Base-by-base conservation (phyloP, 2,329 filamentous ascomycete genomes). In the Aspergillus sp. region DNA sequence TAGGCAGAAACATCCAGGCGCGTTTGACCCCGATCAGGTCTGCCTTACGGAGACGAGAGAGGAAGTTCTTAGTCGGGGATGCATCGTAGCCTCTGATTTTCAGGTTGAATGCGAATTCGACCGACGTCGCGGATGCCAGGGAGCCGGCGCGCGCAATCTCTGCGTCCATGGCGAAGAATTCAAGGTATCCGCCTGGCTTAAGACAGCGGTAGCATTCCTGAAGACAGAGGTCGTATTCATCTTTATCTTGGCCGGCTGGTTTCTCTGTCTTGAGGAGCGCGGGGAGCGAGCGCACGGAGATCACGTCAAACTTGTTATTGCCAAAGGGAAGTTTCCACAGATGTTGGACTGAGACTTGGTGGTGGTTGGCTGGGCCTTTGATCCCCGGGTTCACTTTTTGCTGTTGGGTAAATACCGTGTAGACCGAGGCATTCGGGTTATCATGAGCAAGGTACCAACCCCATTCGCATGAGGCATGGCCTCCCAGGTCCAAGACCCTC, bases 61-160 rank as follows among this genome's bases (percentile, higher is more conserved):
- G 74, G 73, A 91, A 97, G 48, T 78, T 77, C 68, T 88, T 89
- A 9, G 88, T 93, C 0, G 91, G 87, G 44, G 75, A 75, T 2
- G 91, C 83, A 63, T 97, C 93, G 64, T 96, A 97, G 29, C 91
- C 91, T 3, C 91, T 80, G 0, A 86, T 91, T 68, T 86, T 86
- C 50, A 98, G 83, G 44, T 86, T 84, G 73, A 93, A 94, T 36
- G 86, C 85, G 61, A 98, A 97, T 67, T 97, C 90, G 46, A 94
- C 88, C 42, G 85, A 86, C 65, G 93, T 85, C 41, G 88, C 88
- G 48, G 88, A 82, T 33, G 84, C 88, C 19, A 83, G 75, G 0
- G 86, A 82, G 0, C 90, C 90, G 0, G 88, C 83, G 54, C 89
- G 90, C 52, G 94, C 82, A 57, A 98, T 82, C 60, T 94, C 89